Percentiles rank a stretch among this genome's conserved stretches.
Evolutionary conservation across 331 rosid genomes (phyloP).

Genomic region (Erythrophleum ivorense): DNA sequence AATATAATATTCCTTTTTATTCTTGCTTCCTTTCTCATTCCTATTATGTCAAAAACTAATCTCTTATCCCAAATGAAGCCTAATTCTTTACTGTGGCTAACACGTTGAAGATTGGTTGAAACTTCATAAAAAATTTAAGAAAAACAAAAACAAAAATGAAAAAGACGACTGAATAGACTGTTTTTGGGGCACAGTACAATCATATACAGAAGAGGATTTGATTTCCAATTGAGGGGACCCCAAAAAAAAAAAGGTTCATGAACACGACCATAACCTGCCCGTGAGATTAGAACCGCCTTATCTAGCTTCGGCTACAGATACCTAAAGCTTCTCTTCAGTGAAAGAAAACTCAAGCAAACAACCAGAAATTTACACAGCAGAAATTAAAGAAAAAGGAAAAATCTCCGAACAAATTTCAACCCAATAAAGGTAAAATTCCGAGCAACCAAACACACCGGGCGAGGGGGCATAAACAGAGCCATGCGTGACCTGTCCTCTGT

Average conservation of each 20-base stretch:
- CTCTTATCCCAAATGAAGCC: no score
- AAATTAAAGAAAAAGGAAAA: neutral
- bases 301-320: neutral
- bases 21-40: no score
- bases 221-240: neutral
- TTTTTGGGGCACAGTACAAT: no score
- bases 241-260: neutral
- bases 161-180: no score
- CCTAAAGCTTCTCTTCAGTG: neutral
- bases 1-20: no score
- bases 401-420: constrained; percentile 1
- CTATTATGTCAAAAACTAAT: no score
- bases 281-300: no score
- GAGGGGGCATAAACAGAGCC: neutral
- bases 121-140: no score
- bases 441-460: neutral
- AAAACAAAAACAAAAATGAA: no score
- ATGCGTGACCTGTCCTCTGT: neutral
- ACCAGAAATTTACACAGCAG: neutral
- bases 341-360: neutral
- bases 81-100: no score
- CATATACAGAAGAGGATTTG: no score
- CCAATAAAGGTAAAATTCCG: neutral
- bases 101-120: no score
- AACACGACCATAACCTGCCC: neutral